These are phyloP conservation scores for Fusarium nematophilum DNA, from an alignment of 2,329 filamentous ascomycete species.

Conservation along the genomic window DNA sequence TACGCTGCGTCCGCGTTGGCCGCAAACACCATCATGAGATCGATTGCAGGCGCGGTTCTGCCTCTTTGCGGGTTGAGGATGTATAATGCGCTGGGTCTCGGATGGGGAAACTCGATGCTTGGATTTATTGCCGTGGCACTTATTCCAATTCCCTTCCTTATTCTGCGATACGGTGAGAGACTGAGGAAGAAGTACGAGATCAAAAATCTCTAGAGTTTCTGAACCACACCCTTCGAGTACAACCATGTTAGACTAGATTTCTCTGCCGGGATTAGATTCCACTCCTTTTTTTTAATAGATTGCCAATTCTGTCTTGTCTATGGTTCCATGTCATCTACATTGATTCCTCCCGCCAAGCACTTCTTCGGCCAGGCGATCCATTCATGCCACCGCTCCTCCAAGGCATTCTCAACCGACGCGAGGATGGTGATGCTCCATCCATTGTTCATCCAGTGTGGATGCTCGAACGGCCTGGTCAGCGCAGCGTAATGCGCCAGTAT, in stretches of 20 bases:
- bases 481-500: slow-evolving; percentile 27
- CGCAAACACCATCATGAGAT: slow-evolving; percentile 28
- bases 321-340: slow-evolving; percentile 28
- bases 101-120: slow-evolving; percentile 56
- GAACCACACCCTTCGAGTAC: too few relatives aligned
- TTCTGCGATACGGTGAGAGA: slow-evolving; percentile 53
- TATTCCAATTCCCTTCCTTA: slow-evolving; percentile 53
- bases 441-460: slow-evolving; percentile 22
- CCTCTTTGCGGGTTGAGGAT: slow-evolving; percentile 24
- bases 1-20: slow-evolving; percentile 28
- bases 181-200: slow-evolving; percentile 27
- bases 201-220: too few relatives aligned
- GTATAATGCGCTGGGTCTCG: slow-evolving; percentile 53
- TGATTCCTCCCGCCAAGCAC: slow-evolving; percentile 13
- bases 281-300: neutral
- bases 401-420: slow-evolving; percentile 1
- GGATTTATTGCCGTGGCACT: slow-evolving; percentile 54
- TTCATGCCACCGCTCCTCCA: slow-evolving; percentile 21
- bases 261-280: too few relatives aligned
- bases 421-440: slow-evolving; percentile 23
- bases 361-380: slow-evolving; percentile 28
- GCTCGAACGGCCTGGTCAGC: slow-evolving; percentile 23
- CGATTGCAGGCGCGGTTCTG: slow-evolving; percentile 3
- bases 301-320: neutral
- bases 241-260: too few relatives aligned